phyloP scores from a whole-genome alignment of 106 monocot species.

The Phalaenopsis aphrodite region DNA sequence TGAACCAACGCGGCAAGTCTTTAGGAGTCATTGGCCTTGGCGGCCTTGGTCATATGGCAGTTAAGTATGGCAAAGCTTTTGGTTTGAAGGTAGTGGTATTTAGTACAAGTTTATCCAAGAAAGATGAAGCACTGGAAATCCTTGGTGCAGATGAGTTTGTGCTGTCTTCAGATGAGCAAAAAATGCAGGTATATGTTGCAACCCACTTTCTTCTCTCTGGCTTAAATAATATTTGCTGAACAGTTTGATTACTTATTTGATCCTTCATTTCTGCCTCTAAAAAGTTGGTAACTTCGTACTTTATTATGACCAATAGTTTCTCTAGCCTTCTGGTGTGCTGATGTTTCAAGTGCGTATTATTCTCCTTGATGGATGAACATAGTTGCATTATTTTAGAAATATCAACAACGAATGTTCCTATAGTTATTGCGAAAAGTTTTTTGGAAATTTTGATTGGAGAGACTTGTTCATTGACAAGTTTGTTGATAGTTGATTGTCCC shows the following conservation, averaged over 20 bases:
- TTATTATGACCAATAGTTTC: not conserved
- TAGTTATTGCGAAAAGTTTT: not conserved
- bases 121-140: constrained; percentile 56
- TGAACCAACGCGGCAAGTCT: constrained; percentile 90
- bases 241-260: no score
- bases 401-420: not conserved
- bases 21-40: constrained; percentile 90
- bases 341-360: not conserved
- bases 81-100: constrained; percentile 79
- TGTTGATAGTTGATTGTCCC: no score
- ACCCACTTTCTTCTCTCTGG: not conserved
- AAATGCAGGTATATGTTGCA: constrained; percentile 55
- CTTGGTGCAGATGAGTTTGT: constrained; percentile 83
- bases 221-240: not conserved
- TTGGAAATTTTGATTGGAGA: not conserved
- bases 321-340: not conserved
- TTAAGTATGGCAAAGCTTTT: constrained; percentile 87
- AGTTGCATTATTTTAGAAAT: not conserved
- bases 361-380: not conserved
- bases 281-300: not conserved
- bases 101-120: constrained; percentile 80
- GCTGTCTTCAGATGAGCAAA: constrained; percentile 60
- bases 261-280: no score
- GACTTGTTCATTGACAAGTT: not conserved
- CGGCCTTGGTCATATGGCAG: constrained; percentile 88